Evolutionary conservation across 768 basidiomycete genomes (phyloP), one percentile per base, ranked within the genome.

Genomic region (Epithele typhae): DNA sequence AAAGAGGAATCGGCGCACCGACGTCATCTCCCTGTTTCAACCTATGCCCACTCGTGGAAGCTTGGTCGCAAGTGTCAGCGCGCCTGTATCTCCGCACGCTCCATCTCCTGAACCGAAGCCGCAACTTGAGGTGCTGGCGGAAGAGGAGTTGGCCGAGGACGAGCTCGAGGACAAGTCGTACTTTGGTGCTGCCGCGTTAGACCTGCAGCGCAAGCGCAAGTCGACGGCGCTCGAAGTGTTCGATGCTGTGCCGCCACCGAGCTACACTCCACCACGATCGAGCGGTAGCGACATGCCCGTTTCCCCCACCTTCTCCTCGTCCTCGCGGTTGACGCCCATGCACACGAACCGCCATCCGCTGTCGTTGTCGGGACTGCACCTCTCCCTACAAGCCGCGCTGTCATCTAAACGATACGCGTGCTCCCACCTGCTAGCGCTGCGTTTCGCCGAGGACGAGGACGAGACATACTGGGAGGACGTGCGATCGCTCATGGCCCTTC

Each of bases 381-480:
- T 74, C 15, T 72, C 81, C 3, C 65, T 91, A 4, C 81, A 86
- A 46, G 73, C 72, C n/a, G 82, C 87, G 0, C 53, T 90, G 12
- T 73, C 81, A 3, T 77, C 87, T 15, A 87, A 83, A 53, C 77
- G 89, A 12, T 90, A 87, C 57, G 77, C 88, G 0, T 87, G 84
- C 46, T 76, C 89, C 2, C 87, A 92, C 60, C 71, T 92, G 3
- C 72, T 92, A 3, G 89, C 89, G 4, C 63, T 92, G 40, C 75
- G 90, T 2, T 92, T 92, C 59, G 71, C 67, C 15, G 64, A 64
- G 25, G 79, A 78, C 39, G 85, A 82, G 25, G 85, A 87, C 52
- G 82, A 83, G 41, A 70, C 73, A 5, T 92, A 92, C 55, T 92
- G 89, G 89, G 89, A 91, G 55, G 83, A 91, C 55, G 87, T 87